Conservation (phyloP, 1,284 basidiomycete species). For the Coriolopsis trogii region DNA sequence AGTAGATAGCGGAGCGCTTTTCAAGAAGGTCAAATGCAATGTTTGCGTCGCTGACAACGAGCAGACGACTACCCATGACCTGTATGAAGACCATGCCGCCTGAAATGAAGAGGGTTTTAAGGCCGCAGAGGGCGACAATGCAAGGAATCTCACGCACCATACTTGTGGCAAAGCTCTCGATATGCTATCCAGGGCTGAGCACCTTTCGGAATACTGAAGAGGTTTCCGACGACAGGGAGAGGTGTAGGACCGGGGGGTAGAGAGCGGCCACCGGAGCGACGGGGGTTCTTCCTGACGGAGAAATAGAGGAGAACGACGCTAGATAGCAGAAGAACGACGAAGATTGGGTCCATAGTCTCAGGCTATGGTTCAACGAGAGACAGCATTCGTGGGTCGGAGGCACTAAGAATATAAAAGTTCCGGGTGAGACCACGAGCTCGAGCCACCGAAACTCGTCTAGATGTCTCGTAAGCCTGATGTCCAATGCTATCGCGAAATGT, state of each 20-base stretch:
- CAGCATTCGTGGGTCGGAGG: no score
- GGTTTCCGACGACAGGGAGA: not conserved
- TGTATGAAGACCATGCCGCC: not conserved
- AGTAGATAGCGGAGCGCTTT: slow-evolving; percentile 15
- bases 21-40: not conserved
- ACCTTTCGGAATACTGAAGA: not conserved
- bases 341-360: no score
- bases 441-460: no score
- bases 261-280: not conserved
- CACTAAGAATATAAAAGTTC: no score
- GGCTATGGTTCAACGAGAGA: no score
- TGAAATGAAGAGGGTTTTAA: not conserved
- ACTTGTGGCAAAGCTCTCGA: not conserved
- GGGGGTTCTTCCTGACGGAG: not conserved
- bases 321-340: not conserved
- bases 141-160: not conserved
- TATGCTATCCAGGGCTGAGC: not conserved
- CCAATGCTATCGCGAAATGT: no score
- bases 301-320: not conserved
- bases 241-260: not conserved
- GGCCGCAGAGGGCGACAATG: not conserved
- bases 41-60: not conserved
- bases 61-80: not conserved
- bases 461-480: no score
- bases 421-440: no score